These are phyloP conservation scores for Paecilomyces formosus DNA, from an alignment of 2,329 filamentous ascomycete species.

Conservation along the genomic window DNA sequence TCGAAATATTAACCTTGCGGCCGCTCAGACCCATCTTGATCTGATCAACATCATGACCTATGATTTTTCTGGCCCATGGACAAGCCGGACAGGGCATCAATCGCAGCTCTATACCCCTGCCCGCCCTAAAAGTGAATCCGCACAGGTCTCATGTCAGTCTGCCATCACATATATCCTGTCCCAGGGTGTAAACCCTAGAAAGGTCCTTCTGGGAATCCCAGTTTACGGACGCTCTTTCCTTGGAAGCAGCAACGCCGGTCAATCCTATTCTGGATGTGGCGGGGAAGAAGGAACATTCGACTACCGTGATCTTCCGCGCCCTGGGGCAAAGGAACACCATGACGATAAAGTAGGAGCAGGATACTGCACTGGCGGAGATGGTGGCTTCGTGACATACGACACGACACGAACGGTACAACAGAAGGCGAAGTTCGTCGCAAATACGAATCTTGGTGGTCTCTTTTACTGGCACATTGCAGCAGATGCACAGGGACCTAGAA, in stretches of 20 bases:
- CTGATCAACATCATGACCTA: slow-evolving; percentile 74
- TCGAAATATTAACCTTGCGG: slow-evolving; percentile 59
- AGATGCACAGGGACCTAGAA: slow-evolving; percentile 53
- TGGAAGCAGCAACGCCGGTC: slow-evolving; percentile 56
- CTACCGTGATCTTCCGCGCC: slow-evolving; percentile 61
- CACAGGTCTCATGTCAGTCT: slow-evolving; percentile 54
- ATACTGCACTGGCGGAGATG: slow-evolving; percentile 61
- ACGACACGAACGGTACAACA: slow-evolving; percentile 67
- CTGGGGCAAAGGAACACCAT: slow-evolving; percentile 56
- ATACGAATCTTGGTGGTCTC: slow-evolving; percentile 64
- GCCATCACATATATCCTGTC: slow-evolving; percentile 59
- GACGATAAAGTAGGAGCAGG: slow-evolving; percentile 63
- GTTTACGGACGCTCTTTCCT: slow-evolving; percentile 70
- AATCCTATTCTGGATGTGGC: slow-evolving; percentile 45
- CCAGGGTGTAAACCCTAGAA: slow-evolving; percentile 60
- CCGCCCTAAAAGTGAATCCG: slow-evolving; percentile 47
- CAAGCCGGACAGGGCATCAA: slow-evolving; percentile 61
- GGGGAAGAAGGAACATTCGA: slow-evolving; percentile 67
- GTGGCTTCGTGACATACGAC: slow-evolving; percentile 74
- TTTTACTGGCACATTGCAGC: slow-evolving; percentile 78
- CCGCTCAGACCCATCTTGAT: slow-evolving; percentile 60
- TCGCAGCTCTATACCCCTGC: slow-evolving; percentile 62
- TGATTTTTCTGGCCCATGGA: slow-evolving; percentile 70
- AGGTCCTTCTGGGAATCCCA: slow-evolving; percentile 69
- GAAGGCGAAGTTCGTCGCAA: slow-evolving; percentile 67